These are phyloP conservation scores for Opeltia flavorubescens DNA, from an alignment of 495 filamentous ascomycete species.

Conservation along the genomic window DNA sequence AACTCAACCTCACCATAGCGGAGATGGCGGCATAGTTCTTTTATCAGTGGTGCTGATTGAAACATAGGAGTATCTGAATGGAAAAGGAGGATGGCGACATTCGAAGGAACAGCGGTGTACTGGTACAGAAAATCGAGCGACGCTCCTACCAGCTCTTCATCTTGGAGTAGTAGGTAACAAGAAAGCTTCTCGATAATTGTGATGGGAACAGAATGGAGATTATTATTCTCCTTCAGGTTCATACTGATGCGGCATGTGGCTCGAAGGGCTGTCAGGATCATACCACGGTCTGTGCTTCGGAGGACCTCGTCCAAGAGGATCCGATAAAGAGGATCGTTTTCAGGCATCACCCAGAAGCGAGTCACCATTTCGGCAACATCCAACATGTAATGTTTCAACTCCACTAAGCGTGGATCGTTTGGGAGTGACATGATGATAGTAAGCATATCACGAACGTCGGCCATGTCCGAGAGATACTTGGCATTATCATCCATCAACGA, in stretches of 20 bases:
- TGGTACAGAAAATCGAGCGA: slow-evolving; percentile 92
- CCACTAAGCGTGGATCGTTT: slow-evolving; percentile 54
- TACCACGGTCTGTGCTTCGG: slow-evolving; percentile 63
- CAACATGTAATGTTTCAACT: slow-evolving; percentile 81
- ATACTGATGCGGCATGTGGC: slow-evolving; percentile 81
- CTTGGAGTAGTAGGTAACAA: slow-evolving; percentile 73
- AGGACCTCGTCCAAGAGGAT: slow-evolving; percentile 33
- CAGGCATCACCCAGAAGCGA: slow-evolving; percentile 52
- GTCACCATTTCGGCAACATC: slow-evolving; percentile 90
- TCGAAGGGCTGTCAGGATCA: slow-evolving; percentile 69
- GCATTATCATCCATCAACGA: slow-evolving; percentile 82
- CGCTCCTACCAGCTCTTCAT: slow-evolving; percentile 76
- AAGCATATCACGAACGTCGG: slow-evolving; percentile 62
- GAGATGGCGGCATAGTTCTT: slow-evolving; percentile 63
- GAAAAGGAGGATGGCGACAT: slow-evolving; percentile 55
- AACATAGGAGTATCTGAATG: slow-evolving; percentile 34
- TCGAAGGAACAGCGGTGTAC: slow-evolving; percentile 75
- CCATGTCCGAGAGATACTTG: slow-evolving; percentile 56
- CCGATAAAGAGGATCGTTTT: slow-evolving; percentile 34
- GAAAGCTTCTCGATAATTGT: slow-evolving; percentile 52
- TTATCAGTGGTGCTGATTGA: slow-evolving; percentile 51
- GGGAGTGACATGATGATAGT: slow-evolving; percentile 71
- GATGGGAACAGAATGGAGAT: slow-evolving; percentile 53
- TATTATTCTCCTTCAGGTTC: slow-evolving; percentile 52
- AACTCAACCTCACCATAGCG: slow-evolving; percentile 43